These are phyloP conservation scores for Malassezia obtusa DNA, from an alignment of 1,284 basidiomycete genomes.

Conservation along the genomic window DNA sequence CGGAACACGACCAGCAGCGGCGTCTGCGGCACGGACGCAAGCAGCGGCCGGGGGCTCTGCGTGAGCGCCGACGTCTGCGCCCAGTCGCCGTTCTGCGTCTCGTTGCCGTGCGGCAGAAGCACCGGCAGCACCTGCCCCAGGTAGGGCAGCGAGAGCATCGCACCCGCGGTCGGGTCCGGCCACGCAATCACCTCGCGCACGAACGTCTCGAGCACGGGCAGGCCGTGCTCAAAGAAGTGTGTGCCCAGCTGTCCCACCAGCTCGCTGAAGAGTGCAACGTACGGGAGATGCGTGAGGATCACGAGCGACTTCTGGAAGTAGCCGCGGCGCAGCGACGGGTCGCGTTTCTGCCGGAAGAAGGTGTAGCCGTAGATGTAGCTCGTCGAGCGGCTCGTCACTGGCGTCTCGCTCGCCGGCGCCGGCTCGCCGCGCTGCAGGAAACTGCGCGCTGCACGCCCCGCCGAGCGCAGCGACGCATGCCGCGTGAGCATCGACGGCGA, in stretches of 20 bases:
- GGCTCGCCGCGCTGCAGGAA: background rate
- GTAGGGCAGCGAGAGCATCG: conserved; percentile 29
- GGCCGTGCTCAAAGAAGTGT: conserved; percentile 40
- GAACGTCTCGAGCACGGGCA: conserved; percentile 39
- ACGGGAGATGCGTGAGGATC: conserved; percentile 70
- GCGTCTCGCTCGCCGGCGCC: background rate
- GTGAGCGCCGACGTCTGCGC: conserved; percentile 4
- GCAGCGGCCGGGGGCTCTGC: conserved; percentile 54
- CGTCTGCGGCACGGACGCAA: conserved; percentile 65
- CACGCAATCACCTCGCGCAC: conserved; percentile 31
- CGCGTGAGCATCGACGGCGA: background rate
- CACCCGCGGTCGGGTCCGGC: conserved; percentile 33
- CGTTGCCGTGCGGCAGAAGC: conserved; percentile 32
- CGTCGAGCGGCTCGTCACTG: conserved; percentile 27
- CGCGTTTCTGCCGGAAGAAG: conserved; percentile 43
- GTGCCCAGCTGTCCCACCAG: conserved; percentile 61
- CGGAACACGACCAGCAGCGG: conserved; percentile 36
- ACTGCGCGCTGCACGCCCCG: background rate
- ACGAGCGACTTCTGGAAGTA: conserved; percentile 64
- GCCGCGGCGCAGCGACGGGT: conserved; percentile 35
- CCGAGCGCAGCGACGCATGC: conserved; percentile 1
- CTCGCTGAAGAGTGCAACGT: conserved; percentile 68
- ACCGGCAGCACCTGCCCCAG: conserved; percentile 30
- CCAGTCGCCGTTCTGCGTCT: conserved; percentile 30
- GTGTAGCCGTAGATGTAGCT: conserved; percentile 46